Base-by-base conservation (phyloP, 2,329 filamentous ascomycete species). In the Colletotrichum nymphaeae region DNA sequence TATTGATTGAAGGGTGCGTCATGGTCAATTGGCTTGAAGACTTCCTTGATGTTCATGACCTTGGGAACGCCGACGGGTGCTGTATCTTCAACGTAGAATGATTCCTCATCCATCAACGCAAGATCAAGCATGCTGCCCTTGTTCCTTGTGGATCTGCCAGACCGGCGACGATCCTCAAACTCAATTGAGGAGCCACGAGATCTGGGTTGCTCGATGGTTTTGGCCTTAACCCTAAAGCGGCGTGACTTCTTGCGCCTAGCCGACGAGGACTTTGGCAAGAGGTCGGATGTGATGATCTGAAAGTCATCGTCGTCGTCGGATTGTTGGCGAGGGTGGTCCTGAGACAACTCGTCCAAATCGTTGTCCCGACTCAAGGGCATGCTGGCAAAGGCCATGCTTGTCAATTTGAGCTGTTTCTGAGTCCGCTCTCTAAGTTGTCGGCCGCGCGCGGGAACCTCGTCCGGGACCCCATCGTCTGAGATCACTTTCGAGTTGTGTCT, bases 1-100 rank as follows among this genome's bases (percentile, higher is more conserved):
- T 90, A 88, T 26, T 87, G 84, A 67, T 88, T 88, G 81, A 99
- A 99, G 3, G 88, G 83, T 52, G 93, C 89, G 16, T 91, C 87
- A 4, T 86, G 82, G 1, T 91, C 83, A 1, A 94, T 79, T 1
- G 87, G 86, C 69, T 91, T 87, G 79, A 97, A 98, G 6, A 89
- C 81, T 80, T 98, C 97, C 76, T 91, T 92, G 28, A 95, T 89
- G 16, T 91, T 91, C 14, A 89, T 83, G 55, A 90, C 83, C 81
- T 92, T 91, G 1, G 89, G 86, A 12, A 85, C 84, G 19, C 78
- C 82, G 0, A 81, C 78, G 0, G 83, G 76, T 65, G 82, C 86
- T 30, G 87, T 85, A 1, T 89, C 88, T 0, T 86, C 83, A 2
- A 83, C 78, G 75, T 87, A 89, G 65, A 88, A 85, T 1, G 83